Evolutionary conservation across 768 basidiomycete species (phyloP).

Genomic region (Leccinum broughii): DNA sequence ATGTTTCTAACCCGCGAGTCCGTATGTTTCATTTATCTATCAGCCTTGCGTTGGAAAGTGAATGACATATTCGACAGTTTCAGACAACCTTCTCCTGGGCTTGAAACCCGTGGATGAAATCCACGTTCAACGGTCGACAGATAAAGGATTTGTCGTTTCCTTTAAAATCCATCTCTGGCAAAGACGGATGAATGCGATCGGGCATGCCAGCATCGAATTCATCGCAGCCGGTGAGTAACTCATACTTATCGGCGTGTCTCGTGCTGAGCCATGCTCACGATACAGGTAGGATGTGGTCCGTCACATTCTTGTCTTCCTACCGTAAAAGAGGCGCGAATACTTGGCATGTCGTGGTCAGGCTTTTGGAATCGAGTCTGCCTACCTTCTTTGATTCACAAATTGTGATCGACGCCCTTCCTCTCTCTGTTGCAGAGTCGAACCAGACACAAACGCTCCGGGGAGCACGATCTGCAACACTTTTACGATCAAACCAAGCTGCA

Average conservation of each 20-base stretch:
- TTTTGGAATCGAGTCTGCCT: slow-evolving; percentile 20
- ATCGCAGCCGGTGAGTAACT: slow-evolving; percentile 44
- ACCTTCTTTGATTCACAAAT: slow-evolving; percentile 21
- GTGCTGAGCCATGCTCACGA: neutral
- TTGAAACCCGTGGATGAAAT: slow-evolving; percentile 52
- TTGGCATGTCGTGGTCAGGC: slow-evolving; percentile 47
- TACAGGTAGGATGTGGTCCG: slow-evolving; percentile 27
- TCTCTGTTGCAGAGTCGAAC: neutral
- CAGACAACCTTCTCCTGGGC: slow-evolving; percentile 40
- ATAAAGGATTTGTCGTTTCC: slow-evolving; percentile 43
- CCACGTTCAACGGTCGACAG: slow-evolving; percentile 44
- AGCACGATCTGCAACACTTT: slow-evolving; percentile 4
- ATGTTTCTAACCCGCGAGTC: slow-evolving; percentile 10
- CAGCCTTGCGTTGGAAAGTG: neutral
- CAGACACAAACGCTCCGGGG: neutral
- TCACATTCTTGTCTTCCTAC: slow-evolving; percentile 21
- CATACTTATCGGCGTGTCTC: neutral
- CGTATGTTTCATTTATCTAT: slow-evolving; percentile 26
- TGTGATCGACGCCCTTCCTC: slow-evolving; percentile 5
- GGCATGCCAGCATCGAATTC: slow-evolving; percentile 59
- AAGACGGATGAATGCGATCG: slow-evolving; percentile 65
- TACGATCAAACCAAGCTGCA: too few relatives aligned
- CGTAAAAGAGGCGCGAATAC: slow-evolving; percentile 5
- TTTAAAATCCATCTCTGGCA: slow-evolving; percentile 62
- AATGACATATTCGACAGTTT: slow-evolving; percentile 19